Conservation (phyloP, 345 rosid species). For the Eutrema heterophyllum region DNA sequence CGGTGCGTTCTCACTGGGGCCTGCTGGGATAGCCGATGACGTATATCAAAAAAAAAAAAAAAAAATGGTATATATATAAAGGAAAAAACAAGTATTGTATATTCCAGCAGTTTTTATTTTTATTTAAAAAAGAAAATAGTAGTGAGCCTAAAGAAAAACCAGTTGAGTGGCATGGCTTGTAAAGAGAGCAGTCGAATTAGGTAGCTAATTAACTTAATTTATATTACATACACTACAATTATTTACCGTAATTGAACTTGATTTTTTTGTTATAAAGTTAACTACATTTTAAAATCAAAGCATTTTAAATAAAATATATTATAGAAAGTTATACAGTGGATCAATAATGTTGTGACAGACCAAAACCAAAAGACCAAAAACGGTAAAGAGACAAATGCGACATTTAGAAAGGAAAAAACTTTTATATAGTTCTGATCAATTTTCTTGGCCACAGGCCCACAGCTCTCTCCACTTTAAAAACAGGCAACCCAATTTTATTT, state of each 20-base stretch:
- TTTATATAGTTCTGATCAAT: too few relatives aligned
- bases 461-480: background rate
- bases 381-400: constrained; percentile 22
- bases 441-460: background rate
- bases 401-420: too few relatives aligned
- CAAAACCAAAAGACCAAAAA: constrained; percentile 4
- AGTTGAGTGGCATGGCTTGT: background rate
- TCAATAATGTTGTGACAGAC: constrained; percentile 11
- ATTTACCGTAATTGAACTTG: background rate
- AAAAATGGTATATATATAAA: too few relatives aligned
- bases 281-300: background rate
- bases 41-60: too few relatives aligned
- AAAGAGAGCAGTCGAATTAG: too few relatives aligned
- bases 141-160: too few relatives aligned
- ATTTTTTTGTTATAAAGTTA: background rate
- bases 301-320: background rate
- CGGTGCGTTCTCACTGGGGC: too few relatives aligned
- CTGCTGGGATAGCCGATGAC: too few relatives aligned
- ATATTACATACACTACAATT: background rate
- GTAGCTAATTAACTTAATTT: too few relatives aligned
- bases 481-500: background rate
- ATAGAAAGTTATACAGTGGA: background rate
- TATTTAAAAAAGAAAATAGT: too few relatives aligned
- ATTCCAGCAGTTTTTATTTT: too few relatives aligned
- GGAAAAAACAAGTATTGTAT: too few relatives aligned